Conservation (phyloP, 176 grass and related monocot genomes). For the Microstegium vimineum region DNA sequence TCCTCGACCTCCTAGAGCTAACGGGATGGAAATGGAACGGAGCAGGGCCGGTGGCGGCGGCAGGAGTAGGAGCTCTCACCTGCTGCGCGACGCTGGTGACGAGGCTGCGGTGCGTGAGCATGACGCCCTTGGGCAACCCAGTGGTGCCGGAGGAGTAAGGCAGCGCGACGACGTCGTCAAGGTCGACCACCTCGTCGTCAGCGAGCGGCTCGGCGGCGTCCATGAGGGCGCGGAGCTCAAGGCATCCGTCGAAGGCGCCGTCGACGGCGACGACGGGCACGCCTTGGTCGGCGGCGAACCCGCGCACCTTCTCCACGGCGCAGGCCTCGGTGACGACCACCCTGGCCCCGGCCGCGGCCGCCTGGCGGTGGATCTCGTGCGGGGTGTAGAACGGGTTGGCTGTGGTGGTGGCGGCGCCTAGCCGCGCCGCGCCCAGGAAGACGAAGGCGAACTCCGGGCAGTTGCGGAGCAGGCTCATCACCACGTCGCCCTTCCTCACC, state of each 20-base stretch:
- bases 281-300: constrained; percentile 43
- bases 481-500: constrained; percentile 50
- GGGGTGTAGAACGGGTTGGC: constrained; percentile 85
- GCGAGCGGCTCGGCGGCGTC: constrained; percentile 24
- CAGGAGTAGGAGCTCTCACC: constrained; percentile 20
- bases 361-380: constrained; percentile 91
- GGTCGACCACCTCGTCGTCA: constrained; percentile 44
- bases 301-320: constrained; percentile 65
- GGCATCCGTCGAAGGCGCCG: constrained; percentile 34
- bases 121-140: constrained; percentile 84
- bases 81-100: constrained; percentile 94
- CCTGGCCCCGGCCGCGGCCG: constrained; percentile 24
- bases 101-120: constrained; percentile 93
- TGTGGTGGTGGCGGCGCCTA: constrained; percentile 69
- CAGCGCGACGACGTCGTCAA: constrained; percentile 75
- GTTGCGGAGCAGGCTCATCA: constrained; percentile 83
- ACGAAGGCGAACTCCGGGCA: constrained; percentile 74
- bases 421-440: constrained; percentile 69
- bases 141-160: constrained; percentile 87
- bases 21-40: neutral
- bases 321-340: constrained; percentile 78
- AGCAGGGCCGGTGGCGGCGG: neutral
- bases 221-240: constrained; percentile 42
- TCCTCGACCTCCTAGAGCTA: too few species aligned
- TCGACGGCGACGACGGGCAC: constrained; percentile 48